A percentile compares a stretch with the other conserved stretches of the same genome.
Conservation (phyloP, 495 filamentous ascomycete species). For the Cercophora sp. region DNA sequence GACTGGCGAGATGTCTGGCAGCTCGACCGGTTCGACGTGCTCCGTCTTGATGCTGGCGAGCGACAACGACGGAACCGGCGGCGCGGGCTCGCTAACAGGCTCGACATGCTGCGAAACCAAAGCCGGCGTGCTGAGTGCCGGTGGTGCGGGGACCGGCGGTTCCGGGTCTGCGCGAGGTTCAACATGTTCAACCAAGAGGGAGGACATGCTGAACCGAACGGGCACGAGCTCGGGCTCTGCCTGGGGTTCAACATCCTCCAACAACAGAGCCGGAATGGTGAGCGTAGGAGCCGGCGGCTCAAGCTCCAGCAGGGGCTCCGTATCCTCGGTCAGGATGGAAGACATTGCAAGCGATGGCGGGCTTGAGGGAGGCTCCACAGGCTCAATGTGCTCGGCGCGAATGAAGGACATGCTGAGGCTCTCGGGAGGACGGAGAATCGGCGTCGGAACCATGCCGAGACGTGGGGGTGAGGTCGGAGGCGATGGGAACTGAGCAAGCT, state of each 20-base stretch:
- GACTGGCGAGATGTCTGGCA: constrained; percentile 6
- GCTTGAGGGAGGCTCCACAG: constrained; percentile 16
- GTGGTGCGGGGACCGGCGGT: constrained; percentile 11
- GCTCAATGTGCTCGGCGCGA: constrained; percentile 29
- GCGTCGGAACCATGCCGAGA: constrained; percentile 13
- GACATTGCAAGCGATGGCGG: constrained; percentile 17
- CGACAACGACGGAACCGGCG: constrained; percentile 16
- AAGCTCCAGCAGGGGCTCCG: constrained; percentile 20
- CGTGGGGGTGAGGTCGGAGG: constrained; percentile 36
- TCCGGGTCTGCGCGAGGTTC: constrained; percentile 26
- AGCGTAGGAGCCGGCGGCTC: constrained; percentile 18
- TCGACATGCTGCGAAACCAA: constrained; percentile 27
- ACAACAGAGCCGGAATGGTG: constrained; percentile 22
- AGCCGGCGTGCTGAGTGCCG: constrained; percentile 25
- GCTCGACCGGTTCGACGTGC: constrained; percentile 21
- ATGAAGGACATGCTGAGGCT: constrained; percentile 26
- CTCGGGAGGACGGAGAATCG: constrained; percentile 20
- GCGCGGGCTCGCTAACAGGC: constrained; percentile 19
- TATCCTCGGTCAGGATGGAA: constrained; percentile 13
- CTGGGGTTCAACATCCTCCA: constrained; percentile 27
- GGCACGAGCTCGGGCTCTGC: constrained; percentile 17
- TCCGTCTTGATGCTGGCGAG: constrained; percentile 21
- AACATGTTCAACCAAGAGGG: constrained; percentile 20
- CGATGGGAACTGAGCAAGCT: constrained; percentile 44
- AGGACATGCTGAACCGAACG: constrained; percentile 19